phyloP scores from a whole-genome alignment of 345 rosid genomes.

The Microcos paniculata region DNA sequence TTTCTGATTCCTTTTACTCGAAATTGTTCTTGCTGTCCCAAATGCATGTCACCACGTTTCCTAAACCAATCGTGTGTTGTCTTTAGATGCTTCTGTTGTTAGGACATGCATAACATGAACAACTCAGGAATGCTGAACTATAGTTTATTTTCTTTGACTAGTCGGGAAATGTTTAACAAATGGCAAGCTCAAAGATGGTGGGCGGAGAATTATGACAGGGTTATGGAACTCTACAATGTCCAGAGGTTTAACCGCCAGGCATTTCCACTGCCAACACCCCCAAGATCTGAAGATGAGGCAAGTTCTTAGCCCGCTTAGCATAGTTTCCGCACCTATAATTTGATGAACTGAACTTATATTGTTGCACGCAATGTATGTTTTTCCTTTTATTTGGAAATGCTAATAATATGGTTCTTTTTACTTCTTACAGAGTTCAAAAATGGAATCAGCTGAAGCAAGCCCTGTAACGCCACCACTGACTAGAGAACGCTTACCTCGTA shows the following conservation, averaged over 20 bases:
- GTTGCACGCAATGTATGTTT: background rate
- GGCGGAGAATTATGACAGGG: constrained; percentile 94
- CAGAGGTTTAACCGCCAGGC: constrained; percentile 96
- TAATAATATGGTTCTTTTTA: constrained; percentile 2
- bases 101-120: background rate
- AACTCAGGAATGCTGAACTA: constrained; percentile 20
- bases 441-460: constrained; percentile 78
- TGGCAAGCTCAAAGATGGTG: constrained; percentile 99
- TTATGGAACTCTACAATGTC: constrained; percentile 97
- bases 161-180: constrained; percentile 96
- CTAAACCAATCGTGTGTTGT: background rate
- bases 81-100: background rate
- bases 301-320: constrained; percentile 15
- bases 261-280: constrained; percentile 86
- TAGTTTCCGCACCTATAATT: background rate
- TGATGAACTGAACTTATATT: background rate
- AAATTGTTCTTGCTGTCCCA: constrained; percentile 6
- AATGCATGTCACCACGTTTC: background rate
- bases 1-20: constrained; percentile 4
- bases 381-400: background rate
- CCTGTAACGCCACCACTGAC: constrained; percentile 81
- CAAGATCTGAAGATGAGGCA: constrained; percentile 95
- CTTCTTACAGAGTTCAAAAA: constrained; percentile 53
- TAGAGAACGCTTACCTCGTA: constrained; percentile 78
- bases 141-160: constrained; percentile 34